Conservation (phyloP, 148 eudicot genomes). For the Nyssa sinensis region DNA sequence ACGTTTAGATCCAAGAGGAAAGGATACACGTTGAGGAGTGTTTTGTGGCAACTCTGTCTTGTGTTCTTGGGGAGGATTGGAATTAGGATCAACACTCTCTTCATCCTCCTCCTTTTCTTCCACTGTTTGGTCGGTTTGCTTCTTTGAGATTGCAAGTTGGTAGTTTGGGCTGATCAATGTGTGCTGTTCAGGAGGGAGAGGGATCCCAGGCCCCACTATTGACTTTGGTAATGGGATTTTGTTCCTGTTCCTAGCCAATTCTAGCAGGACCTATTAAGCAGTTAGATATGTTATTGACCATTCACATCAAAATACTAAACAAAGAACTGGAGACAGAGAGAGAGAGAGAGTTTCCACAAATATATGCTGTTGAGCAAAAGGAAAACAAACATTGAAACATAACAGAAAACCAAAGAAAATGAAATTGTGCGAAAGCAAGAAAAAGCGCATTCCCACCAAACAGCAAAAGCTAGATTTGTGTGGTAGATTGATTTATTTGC, state of each 20-base stretch:
- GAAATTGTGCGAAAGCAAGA: not conserved
- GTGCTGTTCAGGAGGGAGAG: conserved; percentile 78
- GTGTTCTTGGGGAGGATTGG: conserved; percentile 59
- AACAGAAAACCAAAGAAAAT: too few species aligned
- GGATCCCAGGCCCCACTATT: conserved; percentile 43
- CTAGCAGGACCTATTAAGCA: conserved; percentile 54
- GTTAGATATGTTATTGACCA: not conserved
- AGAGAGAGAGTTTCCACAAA: not conserved
- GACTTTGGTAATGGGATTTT: conserved; percentile 65
- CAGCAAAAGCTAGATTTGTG: too few species aligned
- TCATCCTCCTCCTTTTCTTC: conserved; percentile 77
- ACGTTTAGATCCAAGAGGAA: conserved; percentile 68
- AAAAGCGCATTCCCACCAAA: too few species aligned
- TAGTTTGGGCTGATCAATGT: conserved; percentile 79
- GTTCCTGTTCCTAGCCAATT: conserved; percentile 68
- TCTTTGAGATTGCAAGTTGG: conserved; percentile 61
- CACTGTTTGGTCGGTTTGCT: conserved; percentile 35
- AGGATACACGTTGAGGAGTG: conserved; percentile 70
- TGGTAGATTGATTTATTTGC: too few species aligned
- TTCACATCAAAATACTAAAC: too few species aligned
- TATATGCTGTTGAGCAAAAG: too few species aligned
- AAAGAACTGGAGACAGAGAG: too few species aligned
- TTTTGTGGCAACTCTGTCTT: conserved; percentile 41
- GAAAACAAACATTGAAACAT: not conserved
- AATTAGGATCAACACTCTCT: conserved; percentile 40